Conservation (phyloP, 2,329 filamentous ascomycete genomes). For the Alternaria sp. region DNA sequence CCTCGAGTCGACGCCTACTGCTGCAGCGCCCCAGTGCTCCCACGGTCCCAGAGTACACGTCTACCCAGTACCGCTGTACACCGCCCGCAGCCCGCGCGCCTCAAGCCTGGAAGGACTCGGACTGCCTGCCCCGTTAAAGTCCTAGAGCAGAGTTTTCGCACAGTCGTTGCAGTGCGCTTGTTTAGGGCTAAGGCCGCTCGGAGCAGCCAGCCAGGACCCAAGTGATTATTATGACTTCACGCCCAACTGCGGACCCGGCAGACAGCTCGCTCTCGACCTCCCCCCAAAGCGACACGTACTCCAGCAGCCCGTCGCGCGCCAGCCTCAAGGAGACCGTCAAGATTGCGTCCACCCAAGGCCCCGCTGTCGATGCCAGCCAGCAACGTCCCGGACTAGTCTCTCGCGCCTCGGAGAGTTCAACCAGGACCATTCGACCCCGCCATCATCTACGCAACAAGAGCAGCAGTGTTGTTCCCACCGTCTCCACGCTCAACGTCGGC, state of each 20-base stretch:
- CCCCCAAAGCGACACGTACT: constrained; percentile 14
- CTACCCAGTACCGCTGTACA: constrained; percentile 30
- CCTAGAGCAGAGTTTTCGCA: constrained; percentile 44
- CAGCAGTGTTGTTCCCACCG: constrained; percentile 53
- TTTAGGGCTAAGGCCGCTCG: constrained; percentile 41
- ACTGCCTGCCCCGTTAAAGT: constrained; percentile 42
- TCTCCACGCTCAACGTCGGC: constrained; percentile 46
- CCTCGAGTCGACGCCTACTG: neutral
- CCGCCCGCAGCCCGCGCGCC: constrained; percentile 35
- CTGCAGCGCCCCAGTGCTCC: constrained; percentile 13
- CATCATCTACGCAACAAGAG: constrained; percentile 47
- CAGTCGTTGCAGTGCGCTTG: constrained; percentile 34
- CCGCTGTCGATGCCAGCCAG: constrained; percentile 38
- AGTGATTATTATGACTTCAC: constrained; percentile 46
- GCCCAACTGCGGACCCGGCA: constrained; percentile 31
- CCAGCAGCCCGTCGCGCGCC: constrained; percentile 23
- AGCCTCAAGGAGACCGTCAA: constrained; percentile 22
- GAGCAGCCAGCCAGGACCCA: constrained; percentile 35
- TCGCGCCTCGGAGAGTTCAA: constrained; percentile 37
- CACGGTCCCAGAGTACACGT: constrained; percentile 24
- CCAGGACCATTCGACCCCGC: constrained; percentile 39
- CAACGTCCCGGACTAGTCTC: constrained; percentile 41
- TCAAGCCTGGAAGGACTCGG: constrained; percentile 31
- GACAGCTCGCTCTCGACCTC: constrained; percentile 21
- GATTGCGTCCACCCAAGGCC: constrained; percentile 21